phyloP scores from a whole-genome alignment of 2,329 filamentous ascomycete species.

The Mariannaea sp. region DNA sequence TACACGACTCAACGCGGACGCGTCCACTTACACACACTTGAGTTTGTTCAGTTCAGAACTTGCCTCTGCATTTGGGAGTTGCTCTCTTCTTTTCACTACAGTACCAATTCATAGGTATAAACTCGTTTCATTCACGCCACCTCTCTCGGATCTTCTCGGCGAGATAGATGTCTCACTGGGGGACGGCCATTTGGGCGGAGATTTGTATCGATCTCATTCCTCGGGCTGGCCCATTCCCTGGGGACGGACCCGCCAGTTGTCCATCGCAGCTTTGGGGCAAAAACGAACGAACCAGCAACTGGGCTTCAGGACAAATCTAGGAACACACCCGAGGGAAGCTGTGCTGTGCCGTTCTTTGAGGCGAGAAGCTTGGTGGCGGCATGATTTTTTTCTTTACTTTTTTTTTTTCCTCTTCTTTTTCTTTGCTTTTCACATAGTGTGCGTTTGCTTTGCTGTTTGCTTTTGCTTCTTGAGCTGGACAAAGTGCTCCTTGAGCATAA shows the following conservation, averaged over 20 bases:
- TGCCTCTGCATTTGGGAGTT: too few relatives aligned
- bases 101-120: background rate
- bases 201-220: constrained; percentile 36
- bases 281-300: constrained; percentile 25
- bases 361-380: background rate
- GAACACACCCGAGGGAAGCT: constrained; percentile 17
- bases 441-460: background rate
- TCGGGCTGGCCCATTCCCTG: constrained; percentile 33
- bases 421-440: background rate
- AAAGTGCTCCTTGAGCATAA: background rate
- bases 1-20: background rate
- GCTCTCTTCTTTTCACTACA: background rate
- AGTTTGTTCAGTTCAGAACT: too few relatives aligned
- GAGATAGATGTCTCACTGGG: constrained; percentile 39
- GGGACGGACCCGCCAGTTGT: background rate
- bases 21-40: background rate
- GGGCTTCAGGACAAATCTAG: constrained; percentile 16
- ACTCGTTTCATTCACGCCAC: constrained; percentile 16
- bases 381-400: background rate
- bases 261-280: constrained; percentile 34
- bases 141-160: constrained; percentile 32
- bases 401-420: background rate
- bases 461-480: background rate
- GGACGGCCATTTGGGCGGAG: constrained; percentile 32
- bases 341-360: constrained; percentile 13